These are phyloP conservation scores for Melanogaster broomeanus DNA, from an alignment of 768 basidiomycete genomes.

Conservation along the genomic window DNA sequence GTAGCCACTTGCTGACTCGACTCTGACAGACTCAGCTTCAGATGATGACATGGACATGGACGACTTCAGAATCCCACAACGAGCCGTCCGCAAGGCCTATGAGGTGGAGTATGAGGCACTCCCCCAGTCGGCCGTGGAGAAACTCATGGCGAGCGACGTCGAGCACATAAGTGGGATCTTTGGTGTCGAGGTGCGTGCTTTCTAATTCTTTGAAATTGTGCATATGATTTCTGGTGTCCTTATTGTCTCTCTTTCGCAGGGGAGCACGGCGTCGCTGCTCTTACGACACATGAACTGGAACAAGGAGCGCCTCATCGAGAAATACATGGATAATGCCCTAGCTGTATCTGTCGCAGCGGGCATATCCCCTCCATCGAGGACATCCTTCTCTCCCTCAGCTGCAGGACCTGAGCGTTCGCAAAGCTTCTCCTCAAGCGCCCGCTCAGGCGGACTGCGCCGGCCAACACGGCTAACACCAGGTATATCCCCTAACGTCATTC, in stretches of 20 bases:
- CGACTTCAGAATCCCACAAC: constrained; percentile 59
- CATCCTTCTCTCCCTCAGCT: constrained; percentile 19
- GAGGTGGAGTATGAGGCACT: constrained; percentile 86
- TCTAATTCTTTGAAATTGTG: not conserved
- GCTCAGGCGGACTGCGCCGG: constrained; percentile 28
- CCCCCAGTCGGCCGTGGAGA: constrained; percentile 70
- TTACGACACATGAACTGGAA: constrained; percentile 91
- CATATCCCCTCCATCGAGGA: constrained; percentile 42
- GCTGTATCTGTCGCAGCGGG: constrained; percentile 76
- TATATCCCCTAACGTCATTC: not conserved
- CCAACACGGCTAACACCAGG: constrained; percentile 32
- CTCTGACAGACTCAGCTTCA: constrained; percentile 38
- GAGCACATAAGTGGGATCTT: constrained; percentile 89
- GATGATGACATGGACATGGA: constrained; percentile 76
- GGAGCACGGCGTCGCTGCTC: constrained; percentile 70
- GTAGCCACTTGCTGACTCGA: constrained; percentile 19
- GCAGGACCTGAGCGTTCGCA: constrained; percentile 36
- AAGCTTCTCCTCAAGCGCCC: constrained; percentile 24
- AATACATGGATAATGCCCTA: constrained; percentile 92
- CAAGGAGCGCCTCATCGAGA: constrained; percentile 93
- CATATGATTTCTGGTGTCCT: not conserved
- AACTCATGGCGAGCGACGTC: constrained; percentile 73
- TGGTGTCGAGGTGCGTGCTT: constrained; percentile 77
- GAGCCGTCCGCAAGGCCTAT: constrained; percentile 67
- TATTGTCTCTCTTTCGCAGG: constrained; percentile 39